Percentiles rank a stretch among this genome's conserved stretches.
These are phyloP conservation scores for Quercus mongolica DNA, from an alignment of 306 rosid genomes.

Conservation along the genomic window DNA sequence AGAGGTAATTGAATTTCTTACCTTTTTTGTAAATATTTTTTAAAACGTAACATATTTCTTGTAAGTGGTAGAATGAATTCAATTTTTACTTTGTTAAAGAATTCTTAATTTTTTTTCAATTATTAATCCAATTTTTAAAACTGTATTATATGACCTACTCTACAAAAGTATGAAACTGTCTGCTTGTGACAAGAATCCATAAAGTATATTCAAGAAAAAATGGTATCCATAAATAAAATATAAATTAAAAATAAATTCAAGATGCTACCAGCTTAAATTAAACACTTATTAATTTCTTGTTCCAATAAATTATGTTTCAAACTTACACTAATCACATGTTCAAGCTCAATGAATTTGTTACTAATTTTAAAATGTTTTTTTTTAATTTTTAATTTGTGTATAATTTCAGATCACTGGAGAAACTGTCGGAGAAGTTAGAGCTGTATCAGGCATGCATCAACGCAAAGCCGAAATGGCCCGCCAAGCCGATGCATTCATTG, in stretches of 20 bases:
- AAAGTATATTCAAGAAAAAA: too few relatives aligned
- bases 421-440: constrained; percentile 81
- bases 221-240: too few relatives aligned
- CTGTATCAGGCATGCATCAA: constrained; percentile 89
- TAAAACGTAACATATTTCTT: background rate
- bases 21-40: background rate
- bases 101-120: too few relatives aligned
- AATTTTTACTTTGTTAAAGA: background rate
- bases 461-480: constrained; percentile 97
- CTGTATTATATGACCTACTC: too few relatives aligned
- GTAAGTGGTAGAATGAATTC: background rate
- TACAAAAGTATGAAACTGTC: background rate
- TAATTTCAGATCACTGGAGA: constrained; percentile 73
- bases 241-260: too few relatives aligned
- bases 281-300: background rate
- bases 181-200: background rate
- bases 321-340: background rate
- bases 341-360: background rate
- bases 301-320: background rate
- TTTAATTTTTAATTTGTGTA: background rate
- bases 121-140: too few relatives aligned
- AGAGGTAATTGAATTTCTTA: constrained; percentile 51
- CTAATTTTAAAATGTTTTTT: background rate
- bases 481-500: constrained; percentile 92
- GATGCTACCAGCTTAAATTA: too few relatives aligned